A percentile compares a stretch with the other conserved stretches of the same genome.
These are phyloP conservation scores for Cytospora paraplurivora DNA, from an alignment of 2,329 filamentous ascomycete species.

Conservation along the genomic window DNA sequence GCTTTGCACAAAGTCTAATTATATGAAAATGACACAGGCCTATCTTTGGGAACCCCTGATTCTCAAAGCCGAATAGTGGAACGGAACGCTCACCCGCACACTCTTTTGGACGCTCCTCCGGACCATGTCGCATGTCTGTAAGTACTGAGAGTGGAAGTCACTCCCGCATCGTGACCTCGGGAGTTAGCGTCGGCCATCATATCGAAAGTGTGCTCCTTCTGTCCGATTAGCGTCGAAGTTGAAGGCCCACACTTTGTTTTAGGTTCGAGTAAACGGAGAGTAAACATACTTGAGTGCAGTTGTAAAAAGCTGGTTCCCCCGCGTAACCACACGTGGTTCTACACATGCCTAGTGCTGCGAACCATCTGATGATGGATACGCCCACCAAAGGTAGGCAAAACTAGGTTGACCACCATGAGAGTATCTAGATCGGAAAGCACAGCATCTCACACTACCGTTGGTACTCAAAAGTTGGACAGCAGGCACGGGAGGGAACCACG, in stretches of 20 bases:
- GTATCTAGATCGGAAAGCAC: background rate
- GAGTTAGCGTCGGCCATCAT: background rate
- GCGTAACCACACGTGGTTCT: background rate
- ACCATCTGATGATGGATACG: background rate
- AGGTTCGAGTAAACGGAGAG: background rate
- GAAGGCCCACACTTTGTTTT: background rate
- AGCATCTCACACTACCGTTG: background rate
- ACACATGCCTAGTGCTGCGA: background rate
- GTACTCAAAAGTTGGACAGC: background rate
- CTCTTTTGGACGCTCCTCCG: background rate
- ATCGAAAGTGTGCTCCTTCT: background rate
- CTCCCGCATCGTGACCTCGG: background rate
- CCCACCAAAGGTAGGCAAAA: background rate
- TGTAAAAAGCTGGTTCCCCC: background rate
- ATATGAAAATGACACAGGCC: no score
- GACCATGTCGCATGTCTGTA: background rate
- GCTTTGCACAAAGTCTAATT: no score
- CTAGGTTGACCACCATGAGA: background rate
- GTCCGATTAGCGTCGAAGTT: background rate
- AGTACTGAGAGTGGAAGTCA: background rate
- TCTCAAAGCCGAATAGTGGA: background rate
- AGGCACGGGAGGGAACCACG: background rate
- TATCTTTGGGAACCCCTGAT: background rate
- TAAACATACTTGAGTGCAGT: background rate
- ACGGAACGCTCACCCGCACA: background rate